Evolutionary conservation across 148 eudicot species (phyloP), one percentile per base, ranked within the genome.

Genomic region (Silene latifolia): DNA sequence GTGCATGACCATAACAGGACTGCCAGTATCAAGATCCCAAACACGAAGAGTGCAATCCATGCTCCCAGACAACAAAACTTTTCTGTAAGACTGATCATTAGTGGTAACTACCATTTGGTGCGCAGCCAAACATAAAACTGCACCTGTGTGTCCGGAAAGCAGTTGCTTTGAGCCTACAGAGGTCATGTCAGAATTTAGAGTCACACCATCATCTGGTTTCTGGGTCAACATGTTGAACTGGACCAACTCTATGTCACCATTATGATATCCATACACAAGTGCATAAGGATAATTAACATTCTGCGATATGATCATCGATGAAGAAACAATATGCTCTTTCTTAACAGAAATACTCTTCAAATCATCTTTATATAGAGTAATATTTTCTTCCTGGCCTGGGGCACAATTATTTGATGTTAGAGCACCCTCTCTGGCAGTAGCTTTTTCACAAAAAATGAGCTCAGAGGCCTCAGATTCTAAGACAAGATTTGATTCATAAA

Each of bases 51-150:
- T 92, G 74, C 94, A 90, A 77, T 96, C 99, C 85, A 83, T 83
- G 79, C 99, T 90, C 74, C 99, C 99, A 14, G 99, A 96, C 67
- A 96, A 69, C 75, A 96, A 59, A 32, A 92, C 83, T 63, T 82
- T 86, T 23, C 61, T 84, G 72, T 72, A 86, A 53, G 73, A 62
- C 77, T 72, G 76, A 13, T 76, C 89, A 69, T 75, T 73, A 23
- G 86, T 78, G 27, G 76, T 70, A 69, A 82, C 81, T 48, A 72
- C 80, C 87, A 88, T 87, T 63, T 75, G 83, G 78, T 90, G 98
- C 24, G 94, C 83, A 62, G 99, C 99, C 86, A 96, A 85, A 80
- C 99, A 96, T 74, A 96, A 80, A 64, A 96, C 91, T 47, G 98
- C 83, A 71, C 91, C 89, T 4, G 76, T 89, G 79, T 96, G 99